Base-by-base conservation (phyloP, 169 alveolate genomes). In the Plasmodium cynomolgi region DNA sequence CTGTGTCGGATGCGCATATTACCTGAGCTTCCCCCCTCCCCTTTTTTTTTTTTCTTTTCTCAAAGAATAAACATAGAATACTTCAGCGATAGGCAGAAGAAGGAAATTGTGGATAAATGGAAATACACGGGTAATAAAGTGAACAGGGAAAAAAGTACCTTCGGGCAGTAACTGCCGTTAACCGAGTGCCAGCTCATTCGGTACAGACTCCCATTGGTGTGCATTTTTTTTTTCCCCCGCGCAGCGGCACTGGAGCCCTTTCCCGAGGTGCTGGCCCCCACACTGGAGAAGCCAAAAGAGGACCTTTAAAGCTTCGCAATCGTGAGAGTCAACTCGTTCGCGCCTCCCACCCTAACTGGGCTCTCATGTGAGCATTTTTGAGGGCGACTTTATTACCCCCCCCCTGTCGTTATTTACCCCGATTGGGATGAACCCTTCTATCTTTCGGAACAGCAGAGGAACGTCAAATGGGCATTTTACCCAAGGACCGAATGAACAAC, bases 41-140 rank as follows among this genome's bases (percentile, higher is more conserved):
- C 15, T 82, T 34, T 83, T 6, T 58, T 58, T 23, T 39, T 41
- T 82, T 34, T 83, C 7, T 58, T 58, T 23, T 8, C 29, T 80
- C 31, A 15, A 73, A 86, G 93, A 39, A 86, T 86, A 54, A 86
- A 86, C 44, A 86, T 86, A 86, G 93, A 86, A 86, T 79, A 86
- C 71, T 86, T 86, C 75, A 86, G 93, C 54, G 86, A 86, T 17
- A 37, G 72, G 39, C 93, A 86, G 50, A 86, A 86, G 54, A 86
- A 77, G 23, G 86, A 86, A 39, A 86, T 86, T 6, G 13, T 86
- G 7, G 88, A 86, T 37, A 56, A 79, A 31, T 86, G 93, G 93
- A 86, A 86, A 58, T 86, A 86, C 71, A 86, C 93, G 71, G 80
- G 93, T 86, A 54, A 56, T 20, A 37, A 39, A 7, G 20, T 11